Evolutionary conservation across 2,329 filamentous ascomycete genomes (phyloP), one percentile per base, ranked within the genome.

Genomic region (Neophaeococcomyces mojaviensis): DNA sequence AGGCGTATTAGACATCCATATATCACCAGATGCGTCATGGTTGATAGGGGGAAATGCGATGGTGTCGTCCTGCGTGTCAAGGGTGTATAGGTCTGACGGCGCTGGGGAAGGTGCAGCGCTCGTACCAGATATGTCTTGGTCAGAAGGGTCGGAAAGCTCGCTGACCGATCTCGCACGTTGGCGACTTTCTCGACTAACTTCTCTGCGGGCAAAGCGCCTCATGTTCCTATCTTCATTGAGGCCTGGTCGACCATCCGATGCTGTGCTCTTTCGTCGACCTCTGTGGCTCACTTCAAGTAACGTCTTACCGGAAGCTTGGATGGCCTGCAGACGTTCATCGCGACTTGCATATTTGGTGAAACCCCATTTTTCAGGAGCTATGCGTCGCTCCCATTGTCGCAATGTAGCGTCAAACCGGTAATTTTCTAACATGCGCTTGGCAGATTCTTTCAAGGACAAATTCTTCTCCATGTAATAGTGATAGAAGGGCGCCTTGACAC

Each of bases 361-460:
- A 10, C 44, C 44, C 55, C 55, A 57, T 34, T 54, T 50, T 44
- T 55, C 55, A 7, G 41, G 41, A 8, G 41, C 41, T 46, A 57
- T 55, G 33, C 51, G 55, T 44, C 53, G 53, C 46, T 57, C 53
- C 55, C 55, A 57, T 41, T 57, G 55, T 16, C 55, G 51, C 3
- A 47, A 49, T 20, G 55, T 57, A 13, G 55, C 55, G 19, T 51
- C 45, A 31, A 57, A 57, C 38, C 48, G 37, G 39, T 46, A 46
- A 24, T 50, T 26, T 13, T 53, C 42, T 37, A 42, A 50, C 48
- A 57, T 52, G 26, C 44, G 44, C 45, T 53, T 33, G 3, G 48
- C 50, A 6, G 55, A 53, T 35, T 53, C 49, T 32, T 54, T 53
- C 15, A 53, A 47, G n/a, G 55, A 51, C 46, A 52, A 53, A 40